phyloP scores from a whole-genome alignment of 2,329 filamentous ascomycete species.

The Cercospora sp. region DNA sequence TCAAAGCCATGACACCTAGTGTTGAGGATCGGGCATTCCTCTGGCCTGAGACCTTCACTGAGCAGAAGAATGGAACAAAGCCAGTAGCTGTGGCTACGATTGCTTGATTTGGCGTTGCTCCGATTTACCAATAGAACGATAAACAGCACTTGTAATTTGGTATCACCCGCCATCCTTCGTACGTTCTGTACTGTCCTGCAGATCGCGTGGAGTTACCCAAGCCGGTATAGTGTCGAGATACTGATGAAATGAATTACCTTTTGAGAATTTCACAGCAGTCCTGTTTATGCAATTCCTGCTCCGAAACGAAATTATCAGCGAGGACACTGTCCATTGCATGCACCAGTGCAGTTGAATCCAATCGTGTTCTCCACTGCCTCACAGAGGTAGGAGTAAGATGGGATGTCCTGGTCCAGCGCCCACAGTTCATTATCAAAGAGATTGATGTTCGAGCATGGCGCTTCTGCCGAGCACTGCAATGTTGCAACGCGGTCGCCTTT shows the following conservation, averaged over 20 bases:
- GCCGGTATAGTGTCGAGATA: neutral
- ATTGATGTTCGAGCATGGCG: conserved; percentile 33
- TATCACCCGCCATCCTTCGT: neutral
- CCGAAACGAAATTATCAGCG: conserved; percentile 49
- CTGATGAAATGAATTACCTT: neutral
- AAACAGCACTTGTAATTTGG: neutral
- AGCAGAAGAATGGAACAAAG: conserved; percentile 3
- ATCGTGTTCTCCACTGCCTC: conserved; percentile 27
- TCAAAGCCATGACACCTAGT: conserved; percentile 52
- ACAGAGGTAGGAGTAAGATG: conserved; percentile 30
- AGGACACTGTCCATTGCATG: conserved; percentile 23
- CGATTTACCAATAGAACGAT: neutral
- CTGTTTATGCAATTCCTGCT: conserved; percentile 29
- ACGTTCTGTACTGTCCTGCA: neutral
- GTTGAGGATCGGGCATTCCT: conserved; percentile 63
- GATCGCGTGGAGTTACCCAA: neutral
- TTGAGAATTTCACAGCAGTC: neutral
- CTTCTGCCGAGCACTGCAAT: conserved; percentile 33
- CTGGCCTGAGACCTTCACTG: conserved; percentile 60
- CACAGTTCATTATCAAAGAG: conserved; percentile 25
- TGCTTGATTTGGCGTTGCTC: neutral
- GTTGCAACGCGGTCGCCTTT: conserved; percentile 30
- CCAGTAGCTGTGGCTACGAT: neutral
- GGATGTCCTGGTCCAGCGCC: conserved; percentile 24
- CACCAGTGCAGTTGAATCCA: conserved; percentile 32